These are phyloP conservation scores for Tricholoma sp. DNA, from an alignment of 768 basidiomycete species.

Conservation along the genomic window DNA sequence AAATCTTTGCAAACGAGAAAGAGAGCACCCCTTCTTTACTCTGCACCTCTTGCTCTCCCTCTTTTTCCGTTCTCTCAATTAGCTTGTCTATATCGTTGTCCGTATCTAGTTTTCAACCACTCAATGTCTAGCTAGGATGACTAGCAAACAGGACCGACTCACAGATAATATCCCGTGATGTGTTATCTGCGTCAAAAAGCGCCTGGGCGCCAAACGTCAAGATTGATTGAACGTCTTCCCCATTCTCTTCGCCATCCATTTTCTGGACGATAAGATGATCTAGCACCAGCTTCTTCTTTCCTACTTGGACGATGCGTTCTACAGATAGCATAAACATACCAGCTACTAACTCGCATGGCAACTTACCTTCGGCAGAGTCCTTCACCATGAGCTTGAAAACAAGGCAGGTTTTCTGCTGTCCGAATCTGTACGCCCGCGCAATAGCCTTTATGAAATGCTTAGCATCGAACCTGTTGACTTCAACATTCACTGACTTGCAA, in stretches of 20 bases:
- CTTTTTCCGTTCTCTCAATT: slow-evolving; percentile 79
- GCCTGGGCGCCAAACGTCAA: slow-evolving; percentile 86
- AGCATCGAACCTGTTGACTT: neutral
- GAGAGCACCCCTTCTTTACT: slow-evolving; percentile 48
- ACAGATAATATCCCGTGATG: slow-evolving; percentile 68
- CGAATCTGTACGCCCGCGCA: slow-evolving; percentile 89
- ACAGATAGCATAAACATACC: slow-evolving; percentile 3
- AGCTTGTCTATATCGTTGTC: slow-evolving; percentile 82
- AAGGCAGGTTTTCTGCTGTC: slow-evolving; percentile 90
- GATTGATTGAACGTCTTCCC: slow-evolving; percentile 84
- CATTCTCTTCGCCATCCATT: slow-evolving; percentile 80
- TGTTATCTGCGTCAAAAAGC: slow-evolving; percentile 66
- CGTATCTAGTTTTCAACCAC: slow-evolving; percentile 43
- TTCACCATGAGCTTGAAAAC: slow-evolving; percentile 97
- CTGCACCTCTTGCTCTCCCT: slow-evolving; percentile 51
- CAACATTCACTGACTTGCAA: slow-evolving; percentile 60
- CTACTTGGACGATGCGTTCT: slow-evolving; percentile 90
- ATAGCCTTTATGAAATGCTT: slow-evolving; percentile 61
- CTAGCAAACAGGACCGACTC: slow-evolving; percentile 15
- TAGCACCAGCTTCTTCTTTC: slow-evolving; percentile 92
- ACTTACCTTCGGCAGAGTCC: slow-evolving; percentile 80
- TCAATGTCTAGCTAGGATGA: neutral
- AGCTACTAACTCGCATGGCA: neutral
- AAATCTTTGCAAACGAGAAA: slow-evolving; percentile 90
- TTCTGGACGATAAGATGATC: slow-evolving; percentile 96